Evolutionary conservation across 2,329 filamentous ascomycete species (phyloP).

Genomic region (Torrubiellomyces zombiae): DNA sequence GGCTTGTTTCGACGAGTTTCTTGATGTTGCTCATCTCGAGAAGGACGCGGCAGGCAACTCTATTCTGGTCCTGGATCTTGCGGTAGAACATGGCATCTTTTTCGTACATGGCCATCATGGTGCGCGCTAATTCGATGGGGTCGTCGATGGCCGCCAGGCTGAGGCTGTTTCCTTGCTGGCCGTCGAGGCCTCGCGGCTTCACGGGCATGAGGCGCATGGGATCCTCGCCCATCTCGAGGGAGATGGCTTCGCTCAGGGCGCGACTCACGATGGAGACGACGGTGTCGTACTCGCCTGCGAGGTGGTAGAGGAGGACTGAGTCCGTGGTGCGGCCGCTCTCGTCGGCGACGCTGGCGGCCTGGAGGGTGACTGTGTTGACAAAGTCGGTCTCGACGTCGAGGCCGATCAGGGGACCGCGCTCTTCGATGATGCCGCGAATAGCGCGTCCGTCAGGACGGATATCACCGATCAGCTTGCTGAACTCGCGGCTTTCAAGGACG

Average conservation of each 20-base stretch:
- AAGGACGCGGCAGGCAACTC: conserved; percentile 37
- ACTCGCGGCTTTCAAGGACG: conserved; percentile 91
- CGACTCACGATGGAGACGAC: conserved; percentile 85
- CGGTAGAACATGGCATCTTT: conserved; percentile 43
- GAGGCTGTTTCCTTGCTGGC: conserved; percentile 35
- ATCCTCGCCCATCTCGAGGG: conserved; percentile 70
- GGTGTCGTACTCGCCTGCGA: conserved; percentile 87
- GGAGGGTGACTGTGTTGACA: conserved; percentile 77
- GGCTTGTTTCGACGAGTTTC: conserved; percentile 32
- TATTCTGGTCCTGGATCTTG: conserved; percentile 39
- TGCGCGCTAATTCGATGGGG: conserved; percentile 40
- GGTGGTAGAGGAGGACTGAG: conserved; percentile 83
- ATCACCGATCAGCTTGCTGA: conserved; percentile 84
- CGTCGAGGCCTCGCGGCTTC: conserved; percentile 44
- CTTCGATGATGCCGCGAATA: conserved; percentile 74
- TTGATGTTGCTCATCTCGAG: conserved; percentile 47
- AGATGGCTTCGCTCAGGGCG: conserved; percentile 75
- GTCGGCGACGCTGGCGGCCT: conserved; percentile 83
- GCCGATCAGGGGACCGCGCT: conserved; percentile 66
- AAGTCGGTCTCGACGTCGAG: conserved; percentile 69
- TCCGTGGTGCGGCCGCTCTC: conserved; percentile 89
- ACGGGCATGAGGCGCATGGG: conserved; percentile 63
- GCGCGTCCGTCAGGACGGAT: conserved; percentile 73
- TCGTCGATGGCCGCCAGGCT: conserved; percentile 43
- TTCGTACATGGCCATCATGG: conserved; percentile 48